Evolutionary conservation across 78 protist species (phyloP).

Genomic region (Dictyostelium intermedium): DNA sequence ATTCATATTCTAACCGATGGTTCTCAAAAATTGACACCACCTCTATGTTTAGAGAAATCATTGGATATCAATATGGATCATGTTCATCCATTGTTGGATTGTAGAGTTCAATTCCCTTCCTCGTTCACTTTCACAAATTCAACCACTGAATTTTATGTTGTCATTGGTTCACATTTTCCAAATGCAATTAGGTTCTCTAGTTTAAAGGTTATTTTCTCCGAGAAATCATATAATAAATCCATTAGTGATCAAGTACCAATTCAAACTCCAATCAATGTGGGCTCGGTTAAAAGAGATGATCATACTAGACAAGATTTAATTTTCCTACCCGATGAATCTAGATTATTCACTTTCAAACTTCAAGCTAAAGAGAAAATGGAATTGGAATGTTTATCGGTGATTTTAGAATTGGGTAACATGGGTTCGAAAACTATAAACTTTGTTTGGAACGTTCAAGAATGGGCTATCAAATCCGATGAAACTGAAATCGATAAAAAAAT

Average conservation of each 20-base stretch:
- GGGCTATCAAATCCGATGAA: constrained; percentile 75
- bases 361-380: constrained; percentile 51
- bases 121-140: constrained; percentile 46
- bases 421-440: constrained; percentile 25
- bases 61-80: constrained; percentile 74
- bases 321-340: constrained; percentile 65
- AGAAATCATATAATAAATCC: constrained; percentile 24
- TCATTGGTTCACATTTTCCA: constrained; percentile 73
- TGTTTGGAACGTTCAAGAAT: constrained; percentile 67
- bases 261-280: background rate
- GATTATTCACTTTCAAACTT: constrained; percentile 48
- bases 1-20: constrained; percentile 8
- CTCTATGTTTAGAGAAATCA: background rate
- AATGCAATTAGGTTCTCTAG: constrained; percentile 39
- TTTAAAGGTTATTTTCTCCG: constrained; percentile 20
- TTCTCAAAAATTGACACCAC: constrained; percentile 39
- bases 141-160: constrained; percentile 67
- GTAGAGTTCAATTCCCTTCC: constrained; percentile 67
- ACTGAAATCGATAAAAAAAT: constrained; percentile 8
- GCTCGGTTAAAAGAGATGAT: background rate
- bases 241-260: background rate
- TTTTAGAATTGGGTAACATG: constrained; percentile 27
- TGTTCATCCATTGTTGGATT: constrained; percentile 63
- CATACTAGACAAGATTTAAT: constrained; percentile 33
- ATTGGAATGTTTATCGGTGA: constrained; percentile 62